Percentiles rank a stretch among this genome's conserved stretches.
Conservation (phyloP, 192 early-diverging fungal species). For the Chytriomyces sp. region DNA sequence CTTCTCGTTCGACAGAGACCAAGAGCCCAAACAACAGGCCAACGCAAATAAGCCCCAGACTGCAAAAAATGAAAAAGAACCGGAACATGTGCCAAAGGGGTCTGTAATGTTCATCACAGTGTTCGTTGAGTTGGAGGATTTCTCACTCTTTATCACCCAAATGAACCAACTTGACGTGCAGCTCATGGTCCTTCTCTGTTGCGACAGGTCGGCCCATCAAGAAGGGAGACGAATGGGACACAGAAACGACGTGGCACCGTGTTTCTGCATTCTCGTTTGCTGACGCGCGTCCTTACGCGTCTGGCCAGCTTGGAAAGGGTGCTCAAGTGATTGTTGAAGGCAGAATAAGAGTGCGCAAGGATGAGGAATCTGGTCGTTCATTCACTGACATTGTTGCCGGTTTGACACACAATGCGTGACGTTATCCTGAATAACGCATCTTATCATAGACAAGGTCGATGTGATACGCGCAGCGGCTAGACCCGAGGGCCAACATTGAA, state of each 20-base stretch:
- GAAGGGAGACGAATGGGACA: constrained; percentile 16
- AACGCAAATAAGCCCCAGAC: constrained; percentile 35
- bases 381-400: constrained; percentile 17
- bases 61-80: constrained; percentile 10
- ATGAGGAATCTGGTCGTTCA: constrained; percentile 2
- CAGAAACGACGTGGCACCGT: constrained; percentile 30
- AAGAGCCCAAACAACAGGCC: constrained; percentile 16
- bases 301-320: neutral
- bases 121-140: neutral
- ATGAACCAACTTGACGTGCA: neutral
- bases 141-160: too few species aligned
- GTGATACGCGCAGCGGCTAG: too few species aligned
- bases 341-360: neutral
- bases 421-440: too few species aligned
- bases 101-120: neutral
- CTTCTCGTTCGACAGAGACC: neutral
- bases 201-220: constrained; percentile 15
- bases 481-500: too few species aligned
- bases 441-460: too few species aligned
- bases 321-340: constrained; percentile 20
- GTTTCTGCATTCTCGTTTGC: neutral
- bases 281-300: constrained; percentile 4
- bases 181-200: constrained; percentile 25
- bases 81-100: neutral
- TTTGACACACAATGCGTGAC: too few species aligned